Conservation (phyloP, 225 moss, liverwort and hornwort genomes). For the Marchantia paleacea region DNA sequence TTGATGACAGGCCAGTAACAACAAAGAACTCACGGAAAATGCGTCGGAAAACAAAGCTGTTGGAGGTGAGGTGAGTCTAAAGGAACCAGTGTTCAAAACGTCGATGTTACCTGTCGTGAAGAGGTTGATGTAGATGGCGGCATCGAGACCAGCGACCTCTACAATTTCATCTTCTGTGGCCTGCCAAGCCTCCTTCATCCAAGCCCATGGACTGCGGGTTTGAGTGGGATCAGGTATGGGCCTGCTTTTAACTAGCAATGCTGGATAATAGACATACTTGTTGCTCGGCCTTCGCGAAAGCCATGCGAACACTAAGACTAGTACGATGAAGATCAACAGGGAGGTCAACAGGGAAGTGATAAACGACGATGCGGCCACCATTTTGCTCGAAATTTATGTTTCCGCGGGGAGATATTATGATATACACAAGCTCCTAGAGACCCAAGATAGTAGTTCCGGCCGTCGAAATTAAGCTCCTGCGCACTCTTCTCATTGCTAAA, state of each 20-base stretch:
- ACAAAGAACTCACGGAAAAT: no score
- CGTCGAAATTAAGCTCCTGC: not conserved
- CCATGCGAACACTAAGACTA: conserved; percentile 41
- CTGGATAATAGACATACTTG: conserved; percentile 63
- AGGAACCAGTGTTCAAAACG: not conserved
- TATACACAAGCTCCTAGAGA: not conserved
- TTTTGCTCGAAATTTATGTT: conserved; percentile 19
- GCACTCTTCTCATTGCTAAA: not conserved
- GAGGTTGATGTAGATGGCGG: conserved; percentile 67
- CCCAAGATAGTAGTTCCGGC: not conserved
- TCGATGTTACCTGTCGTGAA: conserved; percentile 61
- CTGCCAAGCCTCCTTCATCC: conserved; percentile 46
- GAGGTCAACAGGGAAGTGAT: conserved; percentile 66
- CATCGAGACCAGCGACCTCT: conserved; percentile 62
- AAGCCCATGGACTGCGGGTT: conserved; percentile 42
- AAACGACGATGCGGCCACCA: conserved; percentile 58
- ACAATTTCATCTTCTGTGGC: conserved; percentile 59
- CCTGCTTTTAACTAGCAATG: conserved; percentile 46
- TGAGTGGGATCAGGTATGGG: conserved; percentile 22
- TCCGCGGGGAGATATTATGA: not conserved
- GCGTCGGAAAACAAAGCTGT: no score
- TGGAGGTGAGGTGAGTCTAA: no score
- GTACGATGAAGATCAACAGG: conserved; percentile 41
- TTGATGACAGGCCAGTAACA: no score
- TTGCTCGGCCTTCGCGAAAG: conserved; percentile 58